phyloP scores from a whole-genome alignment of 257 asterid genomes.

The Catharanthus roseus region DNA sequence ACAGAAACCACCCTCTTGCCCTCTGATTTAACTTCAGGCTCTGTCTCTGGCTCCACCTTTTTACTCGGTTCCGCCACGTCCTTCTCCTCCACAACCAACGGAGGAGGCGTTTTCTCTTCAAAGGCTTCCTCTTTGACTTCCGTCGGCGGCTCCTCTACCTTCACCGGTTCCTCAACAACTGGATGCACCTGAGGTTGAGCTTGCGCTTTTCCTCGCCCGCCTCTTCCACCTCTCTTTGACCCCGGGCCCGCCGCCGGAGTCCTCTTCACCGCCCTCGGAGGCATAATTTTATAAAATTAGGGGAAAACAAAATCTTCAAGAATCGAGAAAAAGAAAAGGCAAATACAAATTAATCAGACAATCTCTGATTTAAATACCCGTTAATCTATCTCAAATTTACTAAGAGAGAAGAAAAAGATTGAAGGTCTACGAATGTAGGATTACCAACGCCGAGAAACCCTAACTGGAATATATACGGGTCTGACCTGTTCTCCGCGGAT shows the following conservation, averaged over 20 bases:
- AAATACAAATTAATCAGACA: too few species aligned
- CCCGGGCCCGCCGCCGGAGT: conserved; percentile 73
- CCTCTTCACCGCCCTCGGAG: conserved; percentile 61
- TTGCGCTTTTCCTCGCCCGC: conserved; percentile 28
- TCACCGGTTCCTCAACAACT: conserved; percentile 29
- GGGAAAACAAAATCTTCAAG: not conserved
- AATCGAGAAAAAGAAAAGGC: not conserved
- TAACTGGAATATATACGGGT: not conserved
- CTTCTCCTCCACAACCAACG: conserved; percentile 13
- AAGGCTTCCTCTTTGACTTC: conserved; percentile 22
- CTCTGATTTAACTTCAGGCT: conserved; percentile 13
- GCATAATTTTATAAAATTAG: conserved; percentile 38
- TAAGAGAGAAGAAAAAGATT: not conserved
- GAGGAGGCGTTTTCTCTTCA: conserved; percentile 16
- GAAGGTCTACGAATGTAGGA: not conserved
- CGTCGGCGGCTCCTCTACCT: conserved; percentile 31
- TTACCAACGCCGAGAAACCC: not conserved
- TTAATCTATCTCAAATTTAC: not conserved
- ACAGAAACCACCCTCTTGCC: conserved; percentile 19
- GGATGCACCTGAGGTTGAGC: conserved; percentile 6
- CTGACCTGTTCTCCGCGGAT: too few species aligned
- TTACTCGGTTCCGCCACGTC: conserved; percentile 14
- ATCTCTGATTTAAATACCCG: not conserved
- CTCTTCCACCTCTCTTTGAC: conserved; percentile 54
- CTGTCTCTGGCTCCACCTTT: conserved; percentile 16